These are phyloP conservation scores for Dioscorea cayenensis DNA, from an alignment of 116 monocot genomes.

Conservation along the genomic window DNA sequence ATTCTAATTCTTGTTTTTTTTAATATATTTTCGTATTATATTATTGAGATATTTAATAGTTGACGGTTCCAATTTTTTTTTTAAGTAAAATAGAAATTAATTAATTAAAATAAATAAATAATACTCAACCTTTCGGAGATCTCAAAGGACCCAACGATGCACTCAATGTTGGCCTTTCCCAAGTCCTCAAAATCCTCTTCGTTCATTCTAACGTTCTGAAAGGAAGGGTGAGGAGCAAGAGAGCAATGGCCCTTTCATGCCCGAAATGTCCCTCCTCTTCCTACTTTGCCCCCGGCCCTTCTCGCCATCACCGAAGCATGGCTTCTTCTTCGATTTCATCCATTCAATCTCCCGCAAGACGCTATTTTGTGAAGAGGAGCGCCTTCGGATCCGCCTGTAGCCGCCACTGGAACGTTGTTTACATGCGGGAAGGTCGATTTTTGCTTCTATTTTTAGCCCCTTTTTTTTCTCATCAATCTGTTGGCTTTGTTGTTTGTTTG, in stretches of 20 bases:
- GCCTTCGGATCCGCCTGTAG: neutral
- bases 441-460: neutral
- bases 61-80: too few relatives aligned
- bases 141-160: conserved; percentile 15
- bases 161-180: conserved; percentile 1
- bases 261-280: conserved; percentile 18
- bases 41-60: too few relatives aligned
- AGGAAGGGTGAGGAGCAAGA: neutral
- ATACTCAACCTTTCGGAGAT: conserved; percentile 11
- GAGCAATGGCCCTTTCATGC: conserved; percentile 7
- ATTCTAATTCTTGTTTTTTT: too few relatives aligned
- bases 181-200: neutral
- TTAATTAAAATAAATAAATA: too few relatives aligned
- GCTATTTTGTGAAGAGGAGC: conserved; percentile 2
- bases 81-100: too few relatives aligned
- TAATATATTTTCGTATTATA: too few relatives aligned
- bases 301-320: neutral
- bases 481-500: neutral
- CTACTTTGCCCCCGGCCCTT: conserved; percentile 5
- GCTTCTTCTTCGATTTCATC: neutral
- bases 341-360: neutral
- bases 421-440: conserved; percentile 27
- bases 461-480: neutral
- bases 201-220: neutral
- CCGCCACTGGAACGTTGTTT: conserved; percentile 9